Conservation (phyloP, 2,329 filamentous ascomycete genomes). For the Exophiala spinifera region DNA sequence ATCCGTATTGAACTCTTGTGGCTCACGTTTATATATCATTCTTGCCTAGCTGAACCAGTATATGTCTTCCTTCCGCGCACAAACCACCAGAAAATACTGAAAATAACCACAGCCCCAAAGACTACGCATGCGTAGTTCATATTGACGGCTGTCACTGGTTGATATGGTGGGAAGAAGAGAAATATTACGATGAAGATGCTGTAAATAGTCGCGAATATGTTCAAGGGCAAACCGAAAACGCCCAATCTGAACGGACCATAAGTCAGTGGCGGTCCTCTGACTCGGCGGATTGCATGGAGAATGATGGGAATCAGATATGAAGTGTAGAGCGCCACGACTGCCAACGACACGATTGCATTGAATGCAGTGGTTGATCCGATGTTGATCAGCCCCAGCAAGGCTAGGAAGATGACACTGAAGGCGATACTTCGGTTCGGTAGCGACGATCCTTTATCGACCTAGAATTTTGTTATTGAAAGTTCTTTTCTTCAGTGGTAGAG, state of each 20-base stretch:
- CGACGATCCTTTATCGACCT: too few relatives aligned
- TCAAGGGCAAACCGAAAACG: conserved; percentile 29
- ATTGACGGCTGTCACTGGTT: conserved; percentile 33
- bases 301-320: conserved; percentile 48
- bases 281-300: conserved; percentile 41
- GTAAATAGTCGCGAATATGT: conserved; percentile 33
- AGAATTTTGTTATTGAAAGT: too few relatives aligned
- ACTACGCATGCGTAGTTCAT: conserved; percentile 36
- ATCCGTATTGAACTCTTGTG: too few relatives aligned
- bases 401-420: conserved; percentile 16
- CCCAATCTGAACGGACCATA: conserved; percentile 29
- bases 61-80: conserved; percentile 25
- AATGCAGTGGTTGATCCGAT: conserved; percentile 29
- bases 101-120: conserved; percentile 19
- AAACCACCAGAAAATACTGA: conserved; percentile 25
- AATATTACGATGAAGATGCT: conserved; percentile 33
- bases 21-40: too few relatives aligned
- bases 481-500: too few relatives aligned
- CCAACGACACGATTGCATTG: conserved; percentile 26
- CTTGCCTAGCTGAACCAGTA: too few relatives aligned
- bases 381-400: conserved; percentile 24
- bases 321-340: conserved; percentile 42
- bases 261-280: conserved; percentile 25
- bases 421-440: too few relatives aligned
- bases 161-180: conserved; percentile 32